phyloP scores from a whole-genome alignment of 2,329 filamentous ascomycete genomes.

The Madurella fahalii region DNA sequence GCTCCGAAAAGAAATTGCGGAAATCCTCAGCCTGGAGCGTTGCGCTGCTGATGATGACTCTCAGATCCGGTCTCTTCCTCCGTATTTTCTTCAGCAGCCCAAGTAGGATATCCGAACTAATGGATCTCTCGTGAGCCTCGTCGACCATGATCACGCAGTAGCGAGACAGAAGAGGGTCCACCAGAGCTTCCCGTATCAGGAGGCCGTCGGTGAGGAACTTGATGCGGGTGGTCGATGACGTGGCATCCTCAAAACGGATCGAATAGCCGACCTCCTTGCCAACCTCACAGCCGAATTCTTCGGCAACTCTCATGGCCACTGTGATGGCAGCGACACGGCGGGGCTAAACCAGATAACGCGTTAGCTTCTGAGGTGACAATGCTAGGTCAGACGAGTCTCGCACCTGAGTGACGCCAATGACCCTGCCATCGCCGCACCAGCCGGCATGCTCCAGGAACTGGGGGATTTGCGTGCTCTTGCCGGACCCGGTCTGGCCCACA shows the following conservation, averaged over 20 bases:
- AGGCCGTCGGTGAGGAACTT: slow-evolving; percentile 96
- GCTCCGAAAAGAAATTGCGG: slow-evolving; percentile 64
- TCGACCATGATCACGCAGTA: slow-evolving; percentile 98
- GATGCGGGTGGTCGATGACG: slow-evolving; percentile 77
- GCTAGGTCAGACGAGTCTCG: slow-evolving; percentile 29
- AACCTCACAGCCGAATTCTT: slow-evolving; percentile 80
- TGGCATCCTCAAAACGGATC: slow-evolving; percentile 88
- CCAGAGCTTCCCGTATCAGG: slow-evolving; percentile 83
- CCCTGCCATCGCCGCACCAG: slow-evolving; percentile 80
- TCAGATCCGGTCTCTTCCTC: slow-evolving; percentile 72
- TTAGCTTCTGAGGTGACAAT: background rate
- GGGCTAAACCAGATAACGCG: slow-evolving; percentile 51
- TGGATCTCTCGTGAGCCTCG: slow-evolving; percentile 89
- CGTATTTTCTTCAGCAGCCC: slow-evolving; percentile 88
- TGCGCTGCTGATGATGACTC: slow-evolving; percentile 88
- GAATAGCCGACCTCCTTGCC: slow-evolving; percentile 93
- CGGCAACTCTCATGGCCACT: slow-evolving; percentile 81
- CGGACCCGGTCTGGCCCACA: slow-evolving; percentile 89
- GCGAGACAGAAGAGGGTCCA: slow-evolving; percentile 83
- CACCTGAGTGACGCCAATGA: slow-evolving; percentile 88
- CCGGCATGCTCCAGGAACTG: slow-evolving; percentile 85
- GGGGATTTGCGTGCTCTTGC: slow-evolving; percentile 93
- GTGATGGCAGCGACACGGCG: slow-evolving; percentile 87
- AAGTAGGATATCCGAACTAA: slow-evolving; percentile 87
- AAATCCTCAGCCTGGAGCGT: slow-evolving; percentile 89